Evolutionary conservation across 2,329 filamentous ascomycete genomes (phyloP).

Genomic region (Hypoxylon sp.): DNA sequence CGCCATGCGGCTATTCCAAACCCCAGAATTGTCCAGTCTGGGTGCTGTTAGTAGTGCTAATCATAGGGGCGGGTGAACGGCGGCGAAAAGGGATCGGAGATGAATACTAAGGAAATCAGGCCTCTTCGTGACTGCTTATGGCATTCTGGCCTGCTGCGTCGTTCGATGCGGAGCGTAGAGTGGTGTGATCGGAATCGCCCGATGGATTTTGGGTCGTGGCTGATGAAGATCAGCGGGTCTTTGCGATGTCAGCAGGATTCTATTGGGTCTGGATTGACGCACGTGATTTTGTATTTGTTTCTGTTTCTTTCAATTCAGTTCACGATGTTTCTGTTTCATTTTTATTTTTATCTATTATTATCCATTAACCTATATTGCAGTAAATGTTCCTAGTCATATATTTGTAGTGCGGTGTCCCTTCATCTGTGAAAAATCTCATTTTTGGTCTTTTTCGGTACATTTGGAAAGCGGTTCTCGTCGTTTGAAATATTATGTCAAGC

Average conservation of each 20-base stretch:
- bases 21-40: no score
- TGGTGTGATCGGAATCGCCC: conserved; percentile 37
- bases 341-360: neutral
- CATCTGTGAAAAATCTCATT: no score
- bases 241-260: neutral
- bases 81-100: conserved; percentile 37
- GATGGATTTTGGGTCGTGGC: conserved; percentile 11
- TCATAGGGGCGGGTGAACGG: no score
- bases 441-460: neutral
- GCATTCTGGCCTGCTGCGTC: conserved; percentile 36
- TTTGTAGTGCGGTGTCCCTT: no score
- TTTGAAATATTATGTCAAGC: conserved; percentile 7
- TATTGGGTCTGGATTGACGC: neutral
- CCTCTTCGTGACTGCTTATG: conserved; percentile 14
- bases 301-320: neutral
- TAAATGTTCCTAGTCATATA: no score
- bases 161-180: conserved; percentile 33
- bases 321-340: neutral
- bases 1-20: conserved; percentile 29
- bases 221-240: no score
- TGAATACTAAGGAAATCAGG: conserved; percentile 21
- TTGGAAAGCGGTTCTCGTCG: neutral
- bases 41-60: no score
- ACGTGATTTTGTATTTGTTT: conserved; percentile 9
- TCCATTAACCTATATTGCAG: no score